phyloP scores from a whole-genome alignment of 345 rosid genomes.

The sweet orange (Citrus sinensis) region DVS_A1.0 CM039163.1:17556001-17556500 shows the following conservation, averaged over 20 bases:
- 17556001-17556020: conserved; percentile 28
- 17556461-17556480: conserved; percentile 43
- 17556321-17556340: too few relatives aligned
- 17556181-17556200: background rate
- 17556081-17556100: background rate
- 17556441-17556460: conserved; percentile 80
- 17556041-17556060: conserved; percentile 38
- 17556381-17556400: background rate
- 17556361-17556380: background rate
- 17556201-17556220: too few relatives aligned
- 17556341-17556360: background rate
- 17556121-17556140: background rate
- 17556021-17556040: conserved; percentile 52
- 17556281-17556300: background rate
- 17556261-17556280: background rate
- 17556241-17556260: background rate
- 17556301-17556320: background rate
- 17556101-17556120: background rate
- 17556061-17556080: conserved; percentile 11
- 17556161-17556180: background rate
- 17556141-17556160: background rate
- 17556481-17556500: conserved; percentile 93
- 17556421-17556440: background rate
- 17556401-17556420: too few relatives aligned
- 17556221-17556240: background rate